phyloP scores from a whole-genome alignment of 2,329 filamentous ascomycete species.

The Thelonectria olida region DNA sequence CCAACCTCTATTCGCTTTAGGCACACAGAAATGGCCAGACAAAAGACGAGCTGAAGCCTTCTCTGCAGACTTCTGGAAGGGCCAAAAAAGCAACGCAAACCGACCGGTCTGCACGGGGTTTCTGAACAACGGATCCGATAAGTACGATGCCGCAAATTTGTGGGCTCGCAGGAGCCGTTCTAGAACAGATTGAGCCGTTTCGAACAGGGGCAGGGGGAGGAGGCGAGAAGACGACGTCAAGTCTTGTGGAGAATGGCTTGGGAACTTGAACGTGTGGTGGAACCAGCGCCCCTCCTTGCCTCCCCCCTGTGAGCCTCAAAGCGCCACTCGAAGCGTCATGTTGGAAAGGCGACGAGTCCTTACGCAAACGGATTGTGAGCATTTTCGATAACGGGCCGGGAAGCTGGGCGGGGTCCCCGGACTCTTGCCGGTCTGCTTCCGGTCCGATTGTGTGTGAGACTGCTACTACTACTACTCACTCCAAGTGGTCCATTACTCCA shows the following conservation, averaged over 20 bases:
- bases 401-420: constrained; percentile 20
- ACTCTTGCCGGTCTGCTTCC: constrained; percentile 24
- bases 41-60: neutral
- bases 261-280: constrained; percentile 4
- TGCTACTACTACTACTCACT: neutral
- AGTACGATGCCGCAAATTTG: constrained; percentile 17
- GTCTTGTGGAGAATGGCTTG: neutral
- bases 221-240: constrained; percentile 32
- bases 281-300: constrained; percentile 17
- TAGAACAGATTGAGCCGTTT: constrained; percentile 25
- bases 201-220: constrained; percentile 27
- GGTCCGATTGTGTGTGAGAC: constrained; percentile 6
- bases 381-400: constrained; percentile 27
- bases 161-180: constrained; percentile 10
- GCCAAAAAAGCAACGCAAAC: neutral
- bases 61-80: constrained; percentile 5
- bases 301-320: constrained; percentile 23
- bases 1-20: constrained; percentile 9
- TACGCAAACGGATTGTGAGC: constrained; percentile 30
- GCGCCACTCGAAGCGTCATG: neutral
- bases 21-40: neutral
- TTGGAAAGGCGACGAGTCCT: constrained; percentile 9
- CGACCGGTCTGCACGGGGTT: neutral
- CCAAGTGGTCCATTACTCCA: neutral
- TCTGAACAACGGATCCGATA: constrained; percentile 5